Evolutionary conservation across 2,329 filamentous ascomycete genomes (phyloP), one percentile per base, ranked within the genome.

Genomic region (Pseudogymnoascus sp.): DNA sequence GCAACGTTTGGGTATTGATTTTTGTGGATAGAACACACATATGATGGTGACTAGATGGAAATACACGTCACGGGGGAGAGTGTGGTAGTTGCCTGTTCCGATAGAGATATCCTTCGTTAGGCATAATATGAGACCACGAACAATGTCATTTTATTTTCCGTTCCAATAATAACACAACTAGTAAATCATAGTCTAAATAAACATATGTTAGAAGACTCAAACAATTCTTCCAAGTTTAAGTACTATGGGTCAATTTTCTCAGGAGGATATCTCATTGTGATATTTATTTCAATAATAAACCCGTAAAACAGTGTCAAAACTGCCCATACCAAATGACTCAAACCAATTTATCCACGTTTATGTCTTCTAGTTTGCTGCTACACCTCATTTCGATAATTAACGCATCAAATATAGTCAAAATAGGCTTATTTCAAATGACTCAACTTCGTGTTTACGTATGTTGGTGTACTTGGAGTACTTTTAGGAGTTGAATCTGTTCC

Each of bases 31-130:
- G 28, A 14, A 6, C n/a, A 57, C 3, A n/a, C 48, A 31, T 31
- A 54, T 31, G 3, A 54, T 5, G 25, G 25, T 57, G 28, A 36
- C 51, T 36, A 10, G 10, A 57, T 57, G 16, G 51, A 8, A 21
- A 21, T 57, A 13, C 51, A 57, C 16, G 10, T 11, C 28, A 34
- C 11, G 2, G n/a, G 2, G 51, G 51, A 21, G n/a, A 28, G 14
- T 21, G 5, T 34, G 28, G 4, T 57, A 7, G 28, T 34, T 21
- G 28, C n/a, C 28, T 57, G 28, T 57, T 57, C 16, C 16, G 28
- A 57, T 57, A 57, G 28, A 54, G 51, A 57, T 36, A 36, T 36
- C 51, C 51, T 36, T 57, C 51, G 28, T 57, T 34, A 57, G 16
- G 28, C 28, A 57, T 57, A 14, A 21, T 57, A 57, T 36, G 51